Evolutionary conservation across 2,329 filamentous ascomycete genomes (phyloP).

Genomic region (Penicillium freii): DNA sequence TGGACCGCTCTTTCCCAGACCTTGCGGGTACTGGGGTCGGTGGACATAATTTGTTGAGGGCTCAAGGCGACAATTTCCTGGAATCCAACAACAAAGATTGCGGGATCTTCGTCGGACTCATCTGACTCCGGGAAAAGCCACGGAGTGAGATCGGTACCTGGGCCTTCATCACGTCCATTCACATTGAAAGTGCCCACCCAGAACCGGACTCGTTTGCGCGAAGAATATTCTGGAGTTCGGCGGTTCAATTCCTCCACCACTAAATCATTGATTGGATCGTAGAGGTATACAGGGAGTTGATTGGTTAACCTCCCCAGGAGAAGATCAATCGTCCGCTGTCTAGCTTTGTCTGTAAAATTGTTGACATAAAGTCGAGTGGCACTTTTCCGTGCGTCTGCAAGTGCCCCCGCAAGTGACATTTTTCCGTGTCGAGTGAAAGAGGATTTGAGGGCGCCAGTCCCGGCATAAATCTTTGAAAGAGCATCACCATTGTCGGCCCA

Average conservation of each 20-base stretch:
- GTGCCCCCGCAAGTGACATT: conserved; percentile 88
- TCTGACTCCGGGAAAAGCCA: conserved; percentile 73
- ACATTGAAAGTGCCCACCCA: conserved; percentile 91
- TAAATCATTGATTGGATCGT: conserved; percentile 91
- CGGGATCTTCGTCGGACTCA: conserved; percentile 62
- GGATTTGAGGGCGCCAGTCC: conserved; percentile 90
- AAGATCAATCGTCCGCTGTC: conserved; percentile 93
- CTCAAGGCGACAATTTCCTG: conserved; percentile 98
- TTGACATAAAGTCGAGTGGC: conserved; percentile 95
- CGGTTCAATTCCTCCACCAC: conserved; percentile 74
- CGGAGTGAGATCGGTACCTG: conserved; percentile 73
- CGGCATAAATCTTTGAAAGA: conserved; percentile 91
- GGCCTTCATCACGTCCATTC: conserved; percentile 79
- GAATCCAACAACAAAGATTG: conserved; percentile 87
- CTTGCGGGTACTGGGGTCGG: conserved; percentile 80
- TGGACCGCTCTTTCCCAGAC: conserved; percentile 84
- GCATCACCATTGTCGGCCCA: conserved; percentile 98
- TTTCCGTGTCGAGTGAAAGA: conserved; percentile 93
- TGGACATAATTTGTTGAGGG: conserved; percentile 98
- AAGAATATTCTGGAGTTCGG: conserved; percentile 68
- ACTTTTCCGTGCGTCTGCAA: conserved; percentile 94
- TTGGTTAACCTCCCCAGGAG: conserved; percentile 81
- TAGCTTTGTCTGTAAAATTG: conserved; percentile 90
- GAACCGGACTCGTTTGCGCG: conserved; percentile 70
- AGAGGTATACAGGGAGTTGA: conserved; percentile 79